phyloP scores from a whole-genome alignment of 1,139 yeast species.

The Tardiomyces digboiensis region DNA sequence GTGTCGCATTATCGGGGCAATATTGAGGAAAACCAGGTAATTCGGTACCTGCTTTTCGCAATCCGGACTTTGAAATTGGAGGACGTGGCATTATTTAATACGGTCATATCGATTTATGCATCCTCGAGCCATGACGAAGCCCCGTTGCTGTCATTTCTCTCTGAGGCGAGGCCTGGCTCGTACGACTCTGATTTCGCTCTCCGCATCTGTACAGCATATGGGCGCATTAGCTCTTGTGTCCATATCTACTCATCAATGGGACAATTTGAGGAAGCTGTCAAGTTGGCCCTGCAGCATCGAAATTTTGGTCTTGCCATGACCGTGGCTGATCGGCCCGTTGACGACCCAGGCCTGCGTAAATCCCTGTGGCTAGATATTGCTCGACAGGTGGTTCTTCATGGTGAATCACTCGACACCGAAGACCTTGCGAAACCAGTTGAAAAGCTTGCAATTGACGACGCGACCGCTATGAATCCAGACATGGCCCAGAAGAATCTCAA shows the following conservation, averaged over 20 bases:
- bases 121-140: constrained; percentile 39
- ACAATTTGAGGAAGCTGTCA: constrained; percentile 73
- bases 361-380: constrained; percentile 63
- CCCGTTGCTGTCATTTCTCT: constrained; percentile 41
- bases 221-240: constrained; percentile 56
- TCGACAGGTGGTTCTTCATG: constrained; percentile 17
- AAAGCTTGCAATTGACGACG: too few relatives aligned
- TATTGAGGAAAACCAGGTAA: constrained; percentile 47
- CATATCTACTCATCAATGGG: constrained; percentile 58
- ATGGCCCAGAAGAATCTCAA: constrained; percentile 9
- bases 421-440: too few relatives aligned
- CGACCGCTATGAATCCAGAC: neutral
- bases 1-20: constrained; percentile 34
- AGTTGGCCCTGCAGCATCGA: constrained; percentile 55
- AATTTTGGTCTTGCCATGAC: constrained; percentile 51
- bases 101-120: constrained; percentile 63
- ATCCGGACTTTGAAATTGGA: constrained; percentile 42
- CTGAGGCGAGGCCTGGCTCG: constrained; percentile 17
- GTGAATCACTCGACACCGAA: too few relatives aligned
- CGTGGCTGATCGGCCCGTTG: constrained; percentile 44
- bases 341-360: constrained; percentile 45
- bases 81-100: constrained; percentile 54
- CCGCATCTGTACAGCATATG: constrained; percentile 56
- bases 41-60: constrained; percentile 52
- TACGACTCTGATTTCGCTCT: constrained; percentile 70